Base-by-base conservation (phyloP, 257 asterid species). In the Solanum clarkiae region DNA sequence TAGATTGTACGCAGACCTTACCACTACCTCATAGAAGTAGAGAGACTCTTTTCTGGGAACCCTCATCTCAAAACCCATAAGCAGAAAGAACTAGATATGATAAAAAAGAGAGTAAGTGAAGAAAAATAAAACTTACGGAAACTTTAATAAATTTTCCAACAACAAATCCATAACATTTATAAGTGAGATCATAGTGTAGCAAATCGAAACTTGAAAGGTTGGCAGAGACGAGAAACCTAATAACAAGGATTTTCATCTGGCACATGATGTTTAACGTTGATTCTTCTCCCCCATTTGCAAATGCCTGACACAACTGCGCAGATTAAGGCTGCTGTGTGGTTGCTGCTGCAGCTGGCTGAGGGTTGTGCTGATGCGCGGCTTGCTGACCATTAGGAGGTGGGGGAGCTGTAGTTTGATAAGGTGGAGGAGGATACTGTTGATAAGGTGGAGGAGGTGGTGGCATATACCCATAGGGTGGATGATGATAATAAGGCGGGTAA, bases 381-480 rank as follows among this genome's bases (percentile, higher is more conserved):
- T 40, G 82, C 16, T 49, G 62, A 24, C 9, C 82, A 4, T 22
- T 55, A 49, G 94, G 92, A 40, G 91, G 93, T 18, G 92, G 91
- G 16, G 88, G 92, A 90, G 90, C 86, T 84, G 91, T 89, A 51
- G 92, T 57, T 72, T 70, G 54, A 70, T 70, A 42, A 2, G 29
- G 80, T 40, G 80, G 80, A 70, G 54, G 80, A 70, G 87, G 93
- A 70, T 92, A 90, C 29, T 93, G 95, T 16, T 93, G 96, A 88
- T 89, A 89, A 63, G 62, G 62, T 74, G 93, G 91, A 54, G 91
- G 95, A 2, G 90, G 95, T 42, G 88, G 90, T 10, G 92, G 95
- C 20, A 90, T 89, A 88, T 94, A 92, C 7, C 95, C 97, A 29
- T 91, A 91, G 16, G 91, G 93, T 16, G 97, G 97, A 90, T 3